Base-by-base conservation (phyloP, 2,329 filamentous ascomycete genomes). In the Botrytis sinoallii region DNA sequence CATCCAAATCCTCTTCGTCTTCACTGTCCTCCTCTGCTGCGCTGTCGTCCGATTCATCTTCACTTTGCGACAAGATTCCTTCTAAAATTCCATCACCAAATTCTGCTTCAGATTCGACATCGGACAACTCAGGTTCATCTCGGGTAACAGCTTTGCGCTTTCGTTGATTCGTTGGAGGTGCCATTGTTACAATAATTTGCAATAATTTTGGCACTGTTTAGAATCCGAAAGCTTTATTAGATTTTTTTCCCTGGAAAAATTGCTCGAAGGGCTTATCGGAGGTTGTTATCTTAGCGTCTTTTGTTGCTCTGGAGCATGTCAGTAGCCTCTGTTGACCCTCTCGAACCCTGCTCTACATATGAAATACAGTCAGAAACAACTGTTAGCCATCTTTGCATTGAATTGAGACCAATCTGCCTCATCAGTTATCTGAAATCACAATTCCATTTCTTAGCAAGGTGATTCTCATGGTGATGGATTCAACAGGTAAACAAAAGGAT, bases 81-180 rank as follows among this genome's bases (percentile, higher is more conserved):
- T 90, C 87, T 25, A 90, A 83, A 64, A 86, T 82, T 46, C 84
- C 85, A 72, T 87, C 85, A 71, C 83, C 84, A 75, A 91, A 87
- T 77, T 92, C 90, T 77, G 89, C 87, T 46, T 90, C 90, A 35
- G 88, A 90, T 73, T 86, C 85, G 4, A 85, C 82, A 75, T 87
- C 84, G 22, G 84, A 83, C 68, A 83, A 81, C 74, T 84, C 84
- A 65, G 85, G 83, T 29, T 85, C 83, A 77, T 89, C 88, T 46
- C 85, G 85, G 38, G 85, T 86, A 32, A 88, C 85, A 75, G 88
- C 88, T 83, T 92, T 93, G 77, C 91, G 88, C 85, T 93, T 93
- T 76, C 76, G 77, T 52, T 77, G 73, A 18, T 60, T 71, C 29
- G 76, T 77, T 74, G 76, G 68, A 42, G 77, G 76, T 59, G 80